Evolutionary conservation across 805 yeast genomes (phyloP).

Genomic region (Komagataella pastoris): DNA sequence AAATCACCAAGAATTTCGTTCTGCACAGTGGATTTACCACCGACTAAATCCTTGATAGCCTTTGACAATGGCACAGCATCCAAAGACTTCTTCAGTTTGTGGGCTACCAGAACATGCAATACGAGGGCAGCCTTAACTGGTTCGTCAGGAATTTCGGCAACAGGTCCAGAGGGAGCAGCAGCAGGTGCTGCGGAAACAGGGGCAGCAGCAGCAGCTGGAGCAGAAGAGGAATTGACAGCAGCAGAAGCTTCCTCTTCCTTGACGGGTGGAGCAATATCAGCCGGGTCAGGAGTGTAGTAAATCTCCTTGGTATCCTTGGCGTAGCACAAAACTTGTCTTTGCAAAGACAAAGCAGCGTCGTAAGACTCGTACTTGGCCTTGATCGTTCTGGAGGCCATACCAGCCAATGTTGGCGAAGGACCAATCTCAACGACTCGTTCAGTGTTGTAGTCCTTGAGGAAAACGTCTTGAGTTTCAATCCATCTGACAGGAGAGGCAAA

Average conservation of each 20-base stretch:
- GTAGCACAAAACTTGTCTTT: slow-evolving; percentile 91
- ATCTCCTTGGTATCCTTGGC: slow-evolving; percentile 94
- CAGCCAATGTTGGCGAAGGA: slow-evolving; percentile 96
- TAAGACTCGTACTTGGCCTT: slow-evolving; percentile 93
- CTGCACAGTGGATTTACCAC: slow-evolving; percentile 97
- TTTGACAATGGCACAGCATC: slow-evolving; percentile 80
- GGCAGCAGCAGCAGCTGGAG: slow-evolving; percentile 47
- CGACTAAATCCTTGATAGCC: slow-evolving; percentile 93
- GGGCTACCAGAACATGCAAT: slow-evolving; percentile 85
- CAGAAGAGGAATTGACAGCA: slow-evolving; percentile 33
- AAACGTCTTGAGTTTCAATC: slow-evolving; percentile 99
- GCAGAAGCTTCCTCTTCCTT: slow-evolving; percentile 21
- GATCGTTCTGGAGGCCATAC: slow-evolving; percentile 96
- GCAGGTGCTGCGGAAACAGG: slow-evolving; percentile 47
- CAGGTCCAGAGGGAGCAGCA: slow-evolving; percentile 69
- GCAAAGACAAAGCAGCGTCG: slow-evolving; percentile 91
- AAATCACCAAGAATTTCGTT: slow-evolving; percentile 97
- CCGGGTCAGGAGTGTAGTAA: slow-evolving; percentile 83
- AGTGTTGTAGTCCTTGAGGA: slow-evolving; percentile 84
- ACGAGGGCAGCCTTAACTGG: slow-evolving; percentile 78
- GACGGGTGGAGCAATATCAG: slow-evolving; percentile 27
- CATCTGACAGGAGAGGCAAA: slow-evolving; percentile 99
- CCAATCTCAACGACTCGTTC: slow-evolving; percentile 98
- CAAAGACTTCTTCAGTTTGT: slow-evolving; percentile 83
- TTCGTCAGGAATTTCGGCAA: slow-evolving; percentile 73